A percentile compares a stretch with the other conserved stretches of the same genome.
phyloP scores from a whole-genome alignment of 768 basidiomycete species.

The Russula griseocarnosa region DNA sequence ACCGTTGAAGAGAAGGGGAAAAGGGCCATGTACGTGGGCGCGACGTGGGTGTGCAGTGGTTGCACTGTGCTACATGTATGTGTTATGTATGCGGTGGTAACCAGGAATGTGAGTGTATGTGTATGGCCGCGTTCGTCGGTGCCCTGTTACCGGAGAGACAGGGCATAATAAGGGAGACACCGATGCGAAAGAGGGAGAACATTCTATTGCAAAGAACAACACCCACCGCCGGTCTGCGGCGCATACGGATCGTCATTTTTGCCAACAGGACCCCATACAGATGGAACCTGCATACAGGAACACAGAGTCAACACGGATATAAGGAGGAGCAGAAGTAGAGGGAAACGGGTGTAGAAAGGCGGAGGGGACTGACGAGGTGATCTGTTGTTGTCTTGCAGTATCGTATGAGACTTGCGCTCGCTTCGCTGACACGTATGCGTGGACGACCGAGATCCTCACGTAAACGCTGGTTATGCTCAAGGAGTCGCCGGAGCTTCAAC shows the following conservation, averaged over 20 bases:
- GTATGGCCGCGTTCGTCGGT: not conserved
- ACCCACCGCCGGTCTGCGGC: constrained; percentile 39
- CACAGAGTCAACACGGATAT: constrained; percentile 24
- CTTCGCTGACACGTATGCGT: constrained; percentile 69
- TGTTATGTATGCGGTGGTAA: constrained; percentile 19
- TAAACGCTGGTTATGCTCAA: constrained; percentile 71
- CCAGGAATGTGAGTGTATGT: constrained; percentile 6
- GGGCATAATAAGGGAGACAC: not conserved
- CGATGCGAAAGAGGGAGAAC: not conserved
- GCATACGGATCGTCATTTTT: constrained; percentile 92
- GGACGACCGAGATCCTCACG: constrained; percentile 70
- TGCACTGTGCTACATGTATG: constrained; percentile 16
- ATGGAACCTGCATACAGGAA: constrained; percentile 62
- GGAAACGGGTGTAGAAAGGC: not conserved
- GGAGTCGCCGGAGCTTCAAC: constrained; percentile 71
- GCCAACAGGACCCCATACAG: constrained; percentile 94
- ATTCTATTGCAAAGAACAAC: constrained; percentile 25
- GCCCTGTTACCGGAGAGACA: not conserved
- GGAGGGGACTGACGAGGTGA: constrained; percentile 49
- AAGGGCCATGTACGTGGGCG: constrained; percentile 10
- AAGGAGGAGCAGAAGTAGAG: not conserved
- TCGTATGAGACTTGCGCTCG: constrained; percentile 63
- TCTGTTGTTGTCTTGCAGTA: constrained; percentile 74
- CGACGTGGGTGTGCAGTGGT: constrained; percentile 14
- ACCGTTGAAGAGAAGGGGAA: not conserved